phyloP scores from a whole-genome alignment of 1,139 yeast species.

The Pichia sp. region DNA sequence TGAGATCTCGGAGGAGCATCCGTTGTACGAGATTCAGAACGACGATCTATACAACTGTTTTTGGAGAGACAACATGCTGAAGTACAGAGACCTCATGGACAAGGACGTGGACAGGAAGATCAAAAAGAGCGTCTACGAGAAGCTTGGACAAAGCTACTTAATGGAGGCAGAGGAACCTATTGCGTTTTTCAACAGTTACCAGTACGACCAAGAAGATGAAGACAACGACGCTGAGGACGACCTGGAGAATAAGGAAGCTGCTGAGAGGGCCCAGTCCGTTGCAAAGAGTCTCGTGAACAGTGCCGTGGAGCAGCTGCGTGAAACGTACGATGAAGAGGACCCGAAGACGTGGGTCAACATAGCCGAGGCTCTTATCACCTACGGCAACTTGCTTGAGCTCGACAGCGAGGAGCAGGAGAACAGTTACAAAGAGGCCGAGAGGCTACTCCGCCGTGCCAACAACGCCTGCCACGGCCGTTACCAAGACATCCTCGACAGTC shows the following conservation, averaged over 20 bases:
- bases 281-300: conserved; percentile 49
- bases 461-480: conserved; percentile 73
- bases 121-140: conserved; percentile 32
- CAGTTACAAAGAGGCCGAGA: conserved; percentile 64
- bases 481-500: conserved; percentile 52
- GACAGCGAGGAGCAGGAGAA: conserved; percentile 64
- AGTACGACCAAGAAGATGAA: conserved; percentile 42
- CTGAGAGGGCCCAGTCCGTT: conserved; percentile 42
- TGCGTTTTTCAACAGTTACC: conserved; percentile 49
- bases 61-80: conserved; percentile 53
- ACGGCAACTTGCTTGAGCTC: conserved; percentile 67
- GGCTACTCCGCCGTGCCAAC: conserved; percentile 58
- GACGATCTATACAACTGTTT: conserved; percentile 44
- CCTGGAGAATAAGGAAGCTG: conserved; percentile 14
- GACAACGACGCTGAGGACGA: conserved; percentile 40
- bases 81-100: conserved; percentile 39
- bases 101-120: conserved; percentile 18
- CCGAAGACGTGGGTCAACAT: conserved; percentile 77
- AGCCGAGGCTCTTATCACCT: conserved; percentile 79
- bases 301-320: conserved; percentile 55
- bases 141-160: conserved; percentile 58
- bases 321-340: conserved; percentile 65
- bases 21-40: conserved; percentile 40
- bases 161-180: conserved; percentile 63
- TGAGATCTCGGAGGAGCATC: conserved; percentile 47